Percentiles rank a stretch among this genome's conserved stretches.
Evolutionary conservation across 1,284 basidiomycete genomes (phyloP).

Genomic region (Pholiota adiposa): DNA sequence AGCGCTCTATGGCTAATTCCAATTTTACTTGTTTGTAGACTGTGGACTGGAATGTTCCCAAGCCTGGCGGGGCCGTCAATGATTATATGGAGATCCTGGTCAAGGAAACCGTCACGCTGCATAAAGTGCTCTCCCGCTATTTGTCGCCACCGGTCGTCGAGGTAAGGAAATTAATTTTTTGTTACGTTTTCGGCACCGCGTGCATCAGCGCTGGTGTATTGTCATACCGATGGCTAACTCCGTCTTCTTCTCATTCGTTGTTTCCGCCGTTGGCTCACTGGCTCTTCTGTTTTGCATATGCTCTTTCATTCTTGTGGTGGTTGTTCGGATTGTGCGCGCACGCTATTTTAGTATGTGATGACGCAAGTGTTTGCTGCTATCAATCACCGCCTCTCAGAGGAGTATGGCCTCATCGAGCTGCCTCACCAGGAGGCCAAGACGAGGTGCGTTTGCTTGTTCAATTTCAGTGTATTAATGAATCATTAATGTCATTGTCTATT

Average conservation of each 20-base stretch:
- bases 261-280: not conserved
- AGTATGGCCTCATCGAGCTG: slow-evolving; percentile 81
- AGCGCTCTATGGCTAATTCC: slow-evolving; percentile 5
- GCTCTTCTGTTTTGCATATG: not conserved
- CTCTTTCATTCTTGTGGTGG: slow-evolving; percentile 10
- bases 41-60: slow-evolving; percentile 77
- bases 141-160: slow-evolving; percentile 79
- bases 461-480: slow-evolving; percentile 6
- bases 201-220: slow-evolving; percentile 8
- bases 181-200: slow-evolving; percentile 13
- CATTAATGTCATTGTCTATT: slow-evolving; percentile 11
- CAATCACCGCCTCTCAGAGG: slow-evolving; percentile 85
- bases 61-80: slow-evolving; percentile 63
- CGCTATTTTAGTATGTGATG: slow-evolving; percentile 76
- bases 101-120: slow-evolving; percentile 95
- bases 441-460: slow-evolving; percentile 52
- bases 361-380: slow-evolving; percentile 91
- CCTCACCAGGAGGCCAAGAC: slow-evolving; percentile 83
- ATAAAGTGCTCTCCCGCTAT: slow-evolving; percentile 96
- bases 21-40: slow-evolving; percentile 42
- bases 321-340: slow-evolving; percentile 5
- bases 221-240: slow-evolving; percentile 12
- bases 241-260: not conserved
- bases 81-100: slow-evolving; percentile 91
- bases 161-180: slow-evolving; percentile 47